Evolutionary conservation across 2,329 filamentous ascomycete genomes (phyloP).

Genomic region (Calycina herbarum): DNA sequence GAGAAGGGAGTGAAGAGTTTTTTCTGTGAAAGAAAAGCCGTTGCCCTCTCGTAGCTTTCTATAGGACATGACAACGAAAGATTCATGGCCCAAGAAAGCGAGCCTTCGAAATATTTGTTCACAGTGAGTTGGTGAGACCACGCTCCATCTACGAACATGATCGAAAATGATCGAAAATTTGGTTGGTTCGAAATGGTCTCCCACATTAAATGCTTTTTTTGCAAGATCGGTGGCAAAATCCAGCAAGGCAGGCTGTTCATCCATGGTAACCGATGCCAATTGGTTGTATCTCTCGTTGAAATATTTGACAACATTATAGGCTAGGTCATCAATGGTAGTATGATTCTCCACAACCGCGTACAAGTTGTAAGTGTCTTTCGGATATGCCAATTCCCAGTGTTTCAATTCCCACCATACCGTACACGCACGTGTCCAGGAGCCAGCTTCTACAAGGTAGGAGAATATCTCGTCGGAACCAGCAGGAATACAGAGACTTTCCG

Average conservation of each 20-base stretch:
- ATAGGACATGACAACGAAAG: slow-evolving; percentile 30
- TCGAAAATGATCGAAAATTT: slow-evolving; percentile 21
- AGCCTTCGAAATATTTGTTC: slow-evolving; percentile 24
- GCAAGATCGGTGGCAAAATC: slow-evolving; percentile 27
- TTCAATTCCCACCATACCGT: slow-evolving; percentile 26
- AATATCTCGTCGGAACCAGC: slow-evolving; percentile 31
- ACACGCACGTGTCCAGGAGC: slow-evolving; percentile 30
- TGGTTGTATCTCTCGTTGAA: slow-evolving; percentile 16
- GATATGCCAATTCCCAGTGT: slow-evolving; percentile 7
- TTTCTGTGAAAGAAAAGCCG: slow-evolving; percentile 20
- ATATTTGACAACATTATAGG: slow-evolving; percentile 24
- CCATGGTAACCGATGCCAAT: neutral
- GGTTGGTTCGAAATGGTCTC: slow-evolving; percentile 18
- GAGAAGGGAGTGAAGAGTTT: slow-evolving; percentile 35
- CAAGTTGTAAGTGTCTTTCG: slow-evolving; percentile 17
- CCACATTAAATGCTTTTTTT: slow-evolving; percentile 20
- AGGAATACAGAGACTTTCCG: slow-evolving; percentile 21
- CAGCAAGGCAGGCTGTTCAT: slow-evolving; percentile 2
- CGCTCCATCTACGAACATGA: slow-evolving; percentile 26
- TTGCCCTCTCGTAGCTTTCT: slow-evolving; percentile 21
- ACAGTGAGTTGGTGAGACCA: slow-evolving; percentile 24
- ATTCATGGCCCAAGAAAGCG: slow-evolving; percentile 21
- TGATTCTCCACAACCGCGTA: slow-evolving; percentile 20
- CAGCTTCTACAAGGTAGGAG: slow-evolving; percentile 26
- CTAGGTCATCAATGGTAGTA: slow-evolving; percentile 18